These are phyloP conservation scores for Wolfiporia cocos DNA, from an alignment of 1,284 basidiomycete genomes.

Conservation along the genomic window DNA sequence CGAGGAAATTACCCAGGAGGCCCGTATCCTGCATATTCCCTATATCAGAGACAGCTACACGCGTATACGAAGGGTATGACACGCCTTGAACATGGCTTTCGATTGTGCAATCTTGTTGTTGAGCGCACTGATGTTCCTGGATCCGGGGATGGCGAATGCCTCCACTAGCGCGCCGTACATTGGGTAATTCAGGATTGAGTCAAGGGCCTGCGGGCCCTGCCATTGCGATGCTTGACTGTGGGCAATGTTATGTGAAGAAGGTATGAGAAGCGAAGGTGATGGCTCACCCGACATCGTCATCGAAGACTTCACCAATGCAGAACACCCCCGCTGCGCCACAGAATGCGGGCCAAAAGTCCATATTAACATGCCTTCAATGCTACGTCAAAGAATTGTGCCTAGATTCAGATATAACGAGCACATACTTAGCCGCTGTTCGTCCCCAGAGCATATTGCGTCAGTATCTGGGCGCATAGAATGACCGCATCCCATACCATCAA, in stretches of 20 bases:
- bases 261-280: constrained; percentile 4
- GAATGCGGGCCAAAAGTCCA: constrained; percentile 68
- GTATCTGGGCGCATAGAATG: background rate
- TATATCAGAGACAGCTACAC: background rate
- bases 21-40: constrained; percentile 18
- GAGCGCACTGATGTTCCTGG: constrained; percentile 29
- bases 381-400: background rate
- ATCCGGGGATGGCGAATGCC: constrained; percentile 28
- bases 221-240: constrained; percentile 20
- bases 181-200: constrained; percentile 49
- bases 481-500: constrained; percentile 44
- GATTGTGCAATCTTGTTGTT: constrained; percentile 24
- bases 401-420: background rate
- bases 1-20: constrained; percentile 50
- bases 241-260: background rate
- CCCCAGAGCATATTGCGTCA: background rate
- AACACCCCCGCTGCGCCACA: constrained; percentile 72
- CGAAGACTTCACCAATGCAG: constrained; percentile 82
- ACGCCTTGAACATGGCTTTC: constrained; percentile 28
- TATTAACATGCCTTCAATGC: constrained; percentile 49
- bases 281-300: constrained; percentile 46
- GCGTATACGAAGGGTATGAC: background rate
- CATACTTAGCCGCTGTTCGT: constrained; percentile 49
- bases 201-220: constrained; percentile 33
- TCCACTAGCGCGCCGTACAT: constrained; percentile 39